A percentile compares a stretch with the other conserved stretches of the same genome.
phyloP scores from a whole-genome alignment of 2,329 filamentous ascomycete genomes.

The Phaeosphaeria sp. region DNA sequence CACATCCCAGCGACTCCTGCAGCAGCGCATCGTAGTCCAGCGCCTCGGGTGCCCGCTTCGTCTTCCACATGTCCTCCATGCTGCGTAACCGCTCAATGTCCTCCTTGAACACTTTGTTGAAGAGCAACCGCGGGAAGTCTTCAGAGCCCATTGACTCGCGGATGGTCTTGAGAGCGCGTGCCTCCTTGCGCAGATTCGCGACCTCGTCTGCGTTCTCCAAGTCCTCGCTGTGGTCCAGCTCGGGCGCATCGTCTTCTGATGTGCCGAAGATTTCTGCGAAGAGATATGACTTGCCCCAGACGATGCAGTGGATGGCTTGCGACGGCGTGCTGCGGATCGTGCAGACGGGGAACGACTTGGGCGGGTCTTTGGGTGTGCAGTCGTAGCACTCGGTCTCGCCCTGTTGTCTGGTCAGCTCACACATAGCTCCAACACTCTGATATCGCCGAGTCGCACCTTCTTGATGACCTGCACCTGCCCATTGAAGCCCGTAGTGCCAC shows the following conservation, averaged over 20 bases:
- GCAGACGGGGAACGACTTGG: constrained; percentile 94
- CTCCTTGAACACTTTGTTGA: constrained; percentile 88
- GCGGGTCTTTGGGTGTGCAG: constrained; percentile 86
- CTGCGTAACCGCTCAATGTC: constrained; percentile 83
- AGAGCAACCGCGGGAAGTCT: constrained; percentile 79
- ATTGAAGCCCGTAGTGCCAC: constrained; percentile 96
- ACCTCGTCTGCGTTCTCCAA: constrained; percentile 88
- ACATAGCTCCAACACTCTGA: background rate
- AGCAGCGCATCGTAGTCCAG: constrained; percentile 72
- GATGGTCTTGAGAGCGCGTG: constrained; percentile 82
- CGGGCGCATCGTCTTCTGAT: constrained; percentile 82
- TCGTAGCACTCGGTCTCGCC: constrained; percentile 95
- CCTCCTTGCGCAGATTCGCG: constrained; percentile 82
- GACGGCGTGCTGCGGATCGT: constrained; percentile 96
- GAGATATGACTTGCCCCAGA: constrained; percentile 97
- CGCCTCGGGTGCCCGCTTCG: constrained; percentile 74
- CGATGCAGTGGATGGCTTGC: constrained; percentile 97
- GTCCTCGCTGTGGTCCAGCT: constrained; percentile 81
- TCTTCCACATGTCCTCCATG: constrained; percentile 98
- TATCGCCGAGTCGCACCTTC: constrained; percentile 59
- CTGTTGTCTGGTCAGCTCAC: constrained; percentile 40
- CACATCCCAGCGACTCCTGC: constrained; percentile 59
- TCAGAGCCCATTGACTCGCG: constrained; percentile 79
- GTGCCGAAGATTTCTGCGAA: constrained; percentile 93
- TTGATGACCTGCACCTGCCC: constrained; percentile 97